Evolutionary conservation across 176 grass and related monocot species (phyloP), one percentile per base, ranked within the genome.

Genomic region (Oryza meridionalis): DNA sequence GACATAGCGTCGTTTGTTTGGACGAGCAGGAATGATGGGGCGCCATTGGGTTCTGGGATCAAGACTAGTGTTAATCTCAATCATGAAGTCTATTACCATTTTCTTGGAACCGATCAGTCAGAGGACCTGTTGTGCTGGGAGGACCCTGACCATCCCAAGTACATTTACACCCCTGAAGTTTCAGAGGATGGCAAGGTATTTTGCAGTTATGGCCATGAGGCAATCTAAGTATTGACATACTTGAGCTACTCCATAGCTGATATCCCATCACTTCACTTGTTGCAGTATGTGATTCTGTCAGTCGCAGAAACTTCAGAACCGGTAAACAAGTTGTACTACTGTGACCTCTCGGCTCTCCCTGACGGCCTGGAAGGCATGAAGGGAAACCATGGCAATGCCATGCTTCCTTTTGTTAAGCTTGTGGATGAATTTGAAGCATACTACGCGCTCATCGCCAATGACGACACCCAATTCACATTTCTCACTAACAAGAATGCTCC

Each of bases 301-400:
- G 90, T 93, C 15, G 81, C 83, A n/a, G 87, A 93, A 88, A 90
- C 80, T 50, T 98, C 93, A 80, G 91, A 95, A 1, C 96, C 91
- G 35, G 73, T 93, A 9, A 98, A 98, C 88, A 98, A 98, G 81
- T 47, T 95, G 26, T 98, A 94, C 70, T 98, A 94, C 80, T 93
- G 80, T 15, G 83, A 95, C 77, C 27, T 98, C 40, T 69, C 72
- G 25, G 68, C 83, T 9, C 89, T 98, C 1, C n/a, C 88, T 22
- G 11, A 85, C 13, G 88, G 92, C 2, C 81, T 97, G 25, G 43
- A 81, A 87, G 62, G 73, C 73, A 82, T 78, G 25, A 95, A 85
- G 51, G 80, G 79, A 40, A 71, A 45, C 42, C 58, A 70, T 17
- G 63, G 66, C 63, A 80, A 70, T 17, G 63, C 51, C 63, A 80